Percentiles rank a stretch among this genome's conserved stretches.
phyloP scores from a whole-genome alignment of 441 rosid genomes.

The Eutrema salsugineum region DNA sequence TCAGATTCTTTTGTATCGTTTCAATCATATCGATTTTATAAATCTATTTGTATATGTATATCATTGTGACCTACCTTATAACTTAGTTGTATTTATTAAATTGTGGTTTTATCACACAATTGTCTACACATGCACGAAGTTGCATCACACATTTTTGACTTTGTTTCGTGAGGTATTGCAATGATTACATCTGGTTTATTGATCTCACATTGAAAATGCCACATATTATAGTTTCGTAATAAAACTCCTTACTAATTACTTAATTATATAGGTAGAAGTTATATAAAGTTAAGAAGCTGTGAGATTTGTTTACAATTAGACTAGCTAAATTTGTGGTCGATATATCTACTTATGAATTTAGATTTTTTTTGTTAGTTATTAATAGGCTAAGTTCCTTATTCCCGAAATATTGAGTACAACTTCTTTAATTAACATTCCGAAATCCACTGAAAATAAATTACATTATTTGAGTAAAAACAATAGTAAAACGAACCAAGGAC shows the following conservation, averaged over 20 bases:
- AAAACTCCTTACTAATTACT: neutral
- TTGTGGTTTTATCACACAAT: neutral
- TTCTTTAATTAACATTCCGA: neutral
- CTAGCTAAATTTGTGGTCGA: neutral
- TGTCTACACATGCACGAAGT: slow-evolving; percentile 9
- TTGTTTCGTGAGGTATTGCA: neutral
- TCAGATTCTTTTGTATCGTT: slow-evolving; percentile 12
- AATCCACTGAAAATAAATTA: neutral
- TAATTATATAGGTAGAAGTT: neutral
- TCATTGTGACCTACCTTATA: slow-evolving; percentile 8
- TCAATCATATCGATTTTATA: slow-evolving; percentile 6
- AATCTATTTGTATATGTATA: slow-evolving; percentile 2
- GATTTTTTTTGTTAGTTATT: neutral
- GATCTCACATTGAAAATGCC: slow-evolving; percentile 10
- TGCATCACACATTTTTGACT: neutral
- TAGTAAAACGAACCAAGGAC: neutral
- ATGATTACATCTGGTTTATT: slow-evolving; percentile 1
- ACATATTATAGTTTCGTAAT: neutral
- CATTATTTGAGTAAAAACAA: neutral
- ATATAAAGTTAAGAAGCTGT: neutral
- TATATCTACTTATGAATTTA: neutral
- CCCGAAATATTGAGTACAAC: neutral
- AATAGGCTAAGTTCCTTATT: neutral
- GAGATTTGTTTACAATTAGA: neutral
- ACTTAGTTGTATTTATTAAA: neutral